Conservation (phyloP, 164 flowering plant species). For the Sedum album region DNA sequence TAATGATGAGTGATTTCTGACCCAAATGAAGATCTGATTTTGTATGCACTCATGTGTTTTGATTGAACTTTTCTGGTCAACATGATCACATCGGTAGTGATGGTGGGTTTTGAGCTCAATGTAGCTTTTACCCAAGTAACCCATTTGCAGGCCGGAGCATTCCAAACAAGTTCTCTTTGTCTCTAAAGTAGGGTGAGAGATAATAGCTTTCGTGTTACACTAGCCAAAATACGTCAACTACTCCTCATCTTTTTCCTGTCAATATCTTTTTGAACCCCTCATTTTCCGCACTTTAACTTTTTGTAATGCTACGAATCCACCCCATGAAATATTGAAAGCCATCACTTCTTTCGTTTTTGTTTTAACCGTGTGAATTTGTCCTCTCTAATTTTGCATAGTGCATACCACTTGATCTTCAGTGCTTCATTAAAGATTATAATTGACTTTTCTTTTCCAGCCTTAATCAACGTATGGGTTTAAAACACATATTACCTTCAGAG, state of each 20-base stretch:
- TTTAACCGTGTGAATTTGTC: too few relatives aligned
- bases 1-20: constrained; percentile 5
- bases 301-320: background rate
- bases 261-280: background rate
- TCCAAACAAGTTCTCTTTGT: constrained; percentile 7
- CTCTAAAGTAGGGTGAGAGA: background rate
- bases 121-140: constrained; percentile 30
- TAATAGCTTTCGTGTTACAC: background rate
- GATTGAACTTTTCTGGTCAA: constrained; percentile 13
- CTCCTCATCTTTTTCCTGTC: background rate
- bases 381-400: background rate
- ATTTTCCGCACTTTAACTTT: background rate
- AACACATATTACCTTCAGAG: background rate
- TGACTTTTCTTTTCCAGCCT: too few relatives aligned
- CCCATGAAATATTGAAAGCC: background rate
- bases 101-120: constrained; percentile 36
- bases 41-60: constrained; percentile 4
- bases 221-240: background rate
- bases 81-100: constrained; percentile 18
- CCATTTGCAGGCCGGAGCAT: constrained; percentile 34
- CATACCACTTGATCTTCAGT: too few relatives aligned
- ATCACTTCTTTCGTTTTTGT: background rate
- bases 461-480: background rate
- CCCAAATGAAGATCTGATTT: background rate
- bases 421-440: too few relatives aligned